Evolutionary conservation across 1,284 basidiomycete genomes (phyloP).

Genomic region (Austroboletus rostrupii): DNA sequence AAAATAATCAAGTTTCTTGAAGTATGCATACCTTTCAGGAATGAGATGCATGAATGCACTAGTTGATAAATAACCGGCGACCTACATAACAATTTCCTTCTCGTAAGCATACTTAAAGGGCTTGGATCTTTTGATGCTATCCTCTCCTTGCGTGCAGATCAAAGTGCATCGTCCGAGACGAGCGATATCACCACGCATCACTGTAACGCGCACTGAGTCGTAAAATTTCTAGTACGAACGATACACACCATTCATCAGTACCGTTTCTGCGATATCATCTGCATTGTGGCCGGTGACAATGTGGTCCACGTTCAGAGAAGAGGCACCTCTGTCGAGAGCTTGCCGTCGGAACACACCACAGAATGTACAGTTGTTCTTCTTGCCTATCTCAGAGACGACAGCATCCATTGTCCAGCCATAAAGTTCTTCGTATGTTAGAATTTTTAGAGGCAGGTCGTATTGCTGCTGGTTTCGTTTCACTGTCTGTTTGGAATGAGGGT

Average conservation of each 20-base stretch:
- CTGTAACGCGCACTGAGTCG: slow-evolving; percentile 39
- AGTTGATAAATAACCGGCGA: slow-evolving; percentile 6
- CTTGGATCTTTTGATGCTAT: slow-evolving; percentile 94
- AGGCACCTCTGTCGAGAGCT: slow-evolving; percentile 92
- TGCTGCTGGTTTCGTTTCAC: slow-evolving; percentile 97
- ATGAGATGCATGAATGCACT: neutral
- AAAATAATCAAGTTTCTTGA: slow-evolving; percentile 98
- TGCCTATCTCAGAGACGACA: slow-evolving; percentile 91
- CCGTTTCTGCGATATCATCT: slow-evolving; percentile 98
- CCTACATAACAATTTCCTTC: slow-evolving; percentile 98
- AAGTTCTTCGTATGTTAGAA: slow-evolving; percentile 91
- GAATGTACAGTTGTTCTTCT: slow-evolving; percentile 98
- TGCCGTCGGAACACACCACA: slow-evolving; percentile 97
- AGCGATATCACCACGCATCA: slow-evolving; percentile 96
- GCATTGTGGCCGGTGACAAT: slow-evolving; percentile 99
- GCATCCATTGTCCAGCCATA: slow-evolving; percentile 99
- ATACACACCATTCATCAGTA: slow-evolving; percentile 94
- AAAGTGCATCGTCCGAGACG: slow-evolving; percentile 90
- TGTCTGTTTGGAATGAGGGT: slow-evolving; percentile 53
- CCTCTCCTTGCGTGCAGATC: slow-evolving; percentile 90
- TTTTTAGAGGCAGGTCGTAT: slow-evolving; percentile 93
- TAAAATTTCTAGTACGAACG: neutral
- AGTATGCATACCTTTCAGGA: slow-evolving; percentile 85
- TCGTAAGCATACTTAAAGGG: slow-evolving; percentile 99
- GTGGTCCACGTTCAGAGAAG: slow-evolving; percentile 87